These are phyloP conservation scores for Phytophthora fragariae DNA, from an alignment of 352 stramenopile species.

Conservation along the genomic window DNA sequence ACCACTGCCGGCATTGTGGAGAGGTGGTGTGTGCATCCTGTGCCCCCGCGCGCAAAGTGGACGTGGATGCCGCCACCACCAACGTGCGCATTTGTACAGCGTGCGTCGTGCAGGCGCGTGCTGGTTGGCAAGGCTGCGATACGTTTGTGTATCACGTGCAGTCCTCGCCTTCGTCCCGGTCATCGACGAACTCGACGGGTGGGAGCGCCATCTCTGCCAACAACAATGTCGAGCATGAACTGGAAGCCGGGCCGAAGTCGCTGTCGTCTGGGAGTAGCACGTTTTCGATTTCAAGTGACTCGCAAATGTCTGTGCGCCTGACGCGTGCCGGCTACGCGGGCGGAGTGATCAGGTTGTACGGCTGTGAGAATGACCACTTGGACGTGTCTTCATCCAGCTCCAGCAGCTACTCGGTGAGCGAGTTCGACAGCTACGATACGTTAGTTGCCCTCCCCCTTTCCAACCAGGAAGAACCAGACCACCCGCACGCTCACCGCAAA, in stretches of 20 bases:
- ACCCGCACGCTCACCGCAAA: not conserved
- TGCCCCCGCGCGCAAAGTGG: constrained; percentile 60
- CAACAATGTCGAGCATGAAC: constrained; percentile 31
- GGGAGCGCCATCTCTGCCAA: constrained; percentile 13
- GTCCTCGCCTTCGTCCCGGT: constrained; percentile 26
- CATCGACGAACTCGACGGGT: constrained; percentile 48
- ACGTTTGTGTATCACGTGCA: constrained; percentile 58
- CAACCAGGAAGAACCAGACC: constrained; percentile 35
- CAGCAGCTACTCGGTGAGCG: constrained; percentile 67
- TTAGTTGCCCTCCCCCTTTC: constrained; percentile 23
- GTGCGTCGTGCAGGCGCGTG: constrained; percentile 64
- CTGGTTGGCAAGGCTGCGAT: constrained; percentile 38
- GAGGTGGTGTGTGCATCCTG: constrained; percentile 80
- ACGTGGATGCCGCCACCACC: constrained; percentile 37
- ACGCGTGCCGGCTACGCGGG: constrained; percentile 26
- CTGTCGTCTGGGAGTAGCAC: constrained; percentile 57
- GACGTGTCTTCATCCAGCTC: constrained; percentile 47
- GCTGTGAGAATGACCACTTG: constrained; percentile 16
- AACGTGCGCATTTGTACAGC: constrained; percentile 68
- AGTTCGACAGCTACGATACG: constrained; percentile 65
- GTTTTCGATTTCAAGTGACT: constrained; percentile 65
- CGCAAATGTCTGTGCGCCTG: constrained; percentile 38
- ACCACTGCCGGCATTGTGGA: constrained; percentile 78
- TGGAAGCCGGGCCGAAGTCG: constrained; percentile 31
- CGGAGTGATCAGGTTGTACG: constrained; percentile 29